Conservation (phyloP, 495 filamentous ascomycete genomes). For the Aspergillus taichungensis region DNA sequence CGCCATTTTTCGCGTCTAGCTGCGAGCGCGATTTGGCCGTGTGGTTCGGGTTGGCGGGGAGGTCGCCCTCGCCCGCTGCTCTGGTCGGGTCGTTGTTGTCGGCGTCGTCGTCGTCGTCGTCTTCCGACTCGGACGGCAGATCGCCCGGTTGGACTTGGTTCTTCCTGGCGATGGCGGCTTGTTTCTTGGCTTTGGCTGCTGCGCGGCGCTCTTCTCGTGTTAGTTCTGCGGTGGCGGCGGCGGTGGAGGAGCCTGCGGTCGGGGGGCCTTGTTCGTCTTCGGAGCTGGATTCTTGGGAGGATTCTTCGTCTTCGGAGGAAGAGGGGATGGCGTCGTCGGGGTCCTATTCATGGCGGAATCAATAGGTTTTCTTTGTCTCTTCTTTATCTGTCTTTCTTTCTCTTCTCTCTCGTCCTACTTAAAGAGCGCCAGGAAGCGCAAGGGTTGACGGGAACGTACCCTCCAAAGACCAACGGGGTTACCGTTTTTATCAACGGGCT, state of each 20-base stretch:
- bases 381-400: too few species aligned
- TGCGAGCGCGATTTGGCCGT: slow-evolving; percentile 59
- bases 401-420: too few species aligned
- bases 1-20: slow-evolving; percentile 40
- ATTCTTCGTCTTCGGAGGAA: slow-evolving; percentile 31
- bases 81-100: slow-evolving; percentile 38
- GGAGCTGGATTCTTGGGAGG: slow-evolving; percentile 30
- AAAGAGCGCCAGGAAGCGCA: not conserved
- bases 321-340: slow-evolving; percentile 32
- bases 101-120: slow-evolving; percentile 50
- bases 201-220: slow-evolving; percentile 83
- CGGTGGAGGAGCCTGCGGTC: slow-evolving; percentile 16
- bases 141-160: slow-evolving; percentile 66
- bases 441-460: slow-evolving; percentile 32
- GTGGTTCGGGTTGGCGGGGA: slow-evolving; percentile 88
- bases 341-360: slow-evolving; percentile 34
- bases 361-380: too few species aligned
- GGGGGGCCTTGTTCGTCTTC: slow-evolving; percentile 11
- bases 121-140: slow-evolving; percentile 60
- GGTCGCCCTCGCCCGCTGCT: slow-evolving; percentile 36
- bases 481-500: slow-evolving; percentile 77
- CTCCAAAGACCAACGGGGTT: slow-evolving; percentile 70
- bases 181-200: slow-evolving; percentile 85
- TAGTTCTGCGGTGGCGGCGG: slow-evolving; percentile 35
- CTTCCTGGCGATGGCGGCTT: slow-evolving; percentile 70